Conservation (phyloP, 768 basidiomycete species). For the Tulasnella sp. region DNA sequence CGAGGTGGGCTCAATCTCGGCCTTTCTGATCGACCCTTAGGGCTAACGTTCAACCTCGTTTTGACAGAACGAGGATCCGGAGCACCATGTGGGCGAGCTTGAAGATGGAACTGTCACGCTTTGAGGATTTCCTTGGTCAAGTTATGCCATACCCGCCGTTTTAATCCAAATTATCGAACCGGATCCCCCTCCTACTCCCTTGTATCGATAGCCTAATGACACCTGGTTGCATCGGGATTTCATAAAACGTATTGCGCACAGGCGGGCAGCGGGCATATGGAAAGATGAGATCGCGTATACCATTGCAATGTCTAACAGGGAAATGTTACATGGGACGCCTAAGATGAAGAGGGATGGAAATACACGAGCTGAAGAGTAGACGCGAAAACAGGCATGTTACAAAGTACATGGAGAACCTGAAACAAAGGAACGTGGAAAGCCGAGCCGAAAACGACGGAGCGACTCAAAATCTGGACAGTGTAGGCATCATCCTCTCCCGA, state of each 20-base stretch:
- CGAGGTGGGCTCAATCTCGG: conserved; percentile 2
- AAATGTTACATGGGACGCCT: background rate
- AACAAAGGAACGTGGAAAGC: background rate
- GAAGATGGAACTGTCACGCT: conserved; percentile 23
- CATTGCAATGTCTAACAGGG: background rate
- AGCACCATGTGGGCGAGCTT: conserved; percentile 24
- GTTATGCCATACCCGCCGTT: background rate
- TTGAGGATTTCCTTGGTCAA: background rate
- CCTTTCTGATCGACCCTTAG: background rate
- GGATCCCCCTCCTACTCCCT: background rate
- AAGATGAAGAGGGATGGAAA: background rate
- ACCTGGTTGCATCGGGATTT: background rate
- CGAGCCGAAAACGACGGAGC: background rate
- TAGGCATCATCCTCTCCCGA: conserved; percentile 7
- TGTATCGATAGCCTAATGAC: background rate
- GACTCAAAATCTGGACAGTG: background rate
- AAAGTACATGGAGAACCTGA: background rate
- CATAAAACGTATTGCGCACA: background rate
- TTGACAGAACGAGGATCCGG: conserved; percentile 24
- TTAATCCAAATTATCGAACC: background rate
- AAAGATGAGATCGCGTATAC: background rate
- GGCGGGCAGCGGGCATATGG: background rate
- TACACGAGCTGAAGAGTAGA: background rate
- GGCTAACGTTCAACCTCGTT: background rate
- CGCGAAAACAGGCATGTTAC: background rate